Percentiles rank a stretch among this genome's conserved stretches.
These are phyloP conservation scores for Ilyonectria robusta DNA, from an alignment of 2,329 filamentous ascomycete genomes.

Conservation along the genomic window DNA sequence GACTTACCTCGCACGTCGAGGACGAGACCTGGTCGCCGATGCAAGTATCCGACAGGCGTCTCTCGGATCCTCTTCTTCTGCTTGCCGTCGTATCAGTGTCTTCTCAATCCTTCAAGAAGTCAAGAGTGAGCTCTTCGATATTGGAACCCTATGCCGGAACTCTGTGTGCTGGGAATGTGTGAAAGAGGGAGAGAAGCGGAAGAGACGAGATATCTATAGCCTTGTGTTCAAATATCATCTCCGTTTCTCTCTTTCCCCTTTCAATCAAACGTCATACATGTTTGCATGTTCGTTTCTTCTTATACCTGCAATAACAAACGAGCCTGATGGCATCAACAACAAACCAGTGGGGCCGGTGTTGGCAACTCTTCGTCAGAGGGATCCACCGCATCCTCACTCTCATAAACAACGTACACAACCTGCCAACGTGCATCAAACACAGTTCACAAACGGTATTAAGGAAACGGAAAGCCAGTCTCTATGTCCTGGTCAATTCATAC, in stretches of 20 bases:
- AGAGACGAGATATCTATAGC: not conserved
- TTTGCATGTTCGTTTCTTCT: not conserved
- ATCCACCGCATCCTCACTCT: not conserved
- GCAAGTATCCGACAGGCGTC: not conserved
- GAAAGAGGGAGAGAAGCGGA: not conserved
- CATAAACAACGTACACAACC: not conserved
- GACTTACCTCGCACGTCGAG: not conserved
- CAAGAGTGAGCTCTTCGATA: not conserved
- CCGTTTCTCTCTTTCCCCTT: not conserved
- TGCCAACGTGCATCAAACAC: not conserved
- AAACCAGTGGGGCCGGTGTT: not conserved
- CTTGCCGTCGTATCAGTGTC: too few species aligned
- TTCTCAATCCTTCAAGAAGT: not conserved
- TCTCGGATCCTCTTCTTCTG: not conserved
- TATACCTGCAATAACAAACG: not conserved
- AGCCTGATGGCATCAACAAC: not conserved
- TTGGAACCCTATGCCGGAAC: not conserved
- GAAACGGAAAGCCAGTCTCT: conserved; percentile 27
- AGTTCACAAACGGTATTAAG: not conserved
- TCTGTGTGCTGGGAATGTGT: not conserved
- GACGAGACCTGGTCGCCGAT: not conserved
- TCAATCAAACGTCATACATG: not conserved
- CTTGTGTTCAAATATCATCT: not conserved
- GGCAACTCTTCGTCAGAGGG: not conserved
- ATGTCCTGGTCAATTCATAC: conserved; percentile 48